phyloP scores from a whole-genome alignment of 345 rosid genomes.

The Pistacia vera region DNA sequence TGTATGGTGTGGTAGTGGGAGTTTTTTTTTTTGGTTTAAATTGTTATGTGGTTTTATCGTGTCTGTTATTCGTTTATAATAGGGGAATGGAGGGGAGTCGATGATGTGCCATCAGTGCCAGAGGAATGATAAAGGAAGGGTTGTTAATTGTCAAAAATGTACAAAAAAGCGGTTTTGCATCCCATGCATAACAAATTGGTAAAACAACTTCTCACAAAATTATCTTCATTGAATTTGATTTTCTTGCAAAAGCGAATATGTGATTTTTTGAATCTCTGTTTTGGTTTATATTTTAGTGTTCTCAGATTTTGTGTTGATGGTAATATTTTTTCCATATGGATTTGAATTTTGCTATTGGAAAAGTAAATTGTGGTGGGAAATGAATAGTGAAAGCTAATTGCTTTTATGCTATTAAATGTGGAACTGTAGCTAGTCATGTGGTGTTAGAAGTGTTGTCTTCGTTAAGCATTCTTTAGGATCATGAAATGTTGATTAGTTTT shows the following conservation, averaged over 20 bases:
- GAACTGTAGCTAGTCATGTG: background rate
- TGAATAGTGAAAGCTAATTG: background rate
- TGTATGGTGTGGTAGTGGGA: background rate
- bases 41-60: background rate
- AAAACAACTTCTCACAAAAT: background rate
- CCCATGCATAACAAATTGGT: slow-evolving; percentile 50
- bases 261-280: background rate
- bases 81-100: background rate
- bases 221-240: background rate
- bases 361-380: background rate
- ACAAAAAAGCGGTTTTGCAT: slow-evolving; percentile 51
- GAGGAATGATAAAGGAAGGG: slow-evolving; percentile 49
- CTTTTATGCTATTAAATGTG: background rate
- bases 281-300: background rate
- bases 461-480: background rate
- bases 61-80: background rate
- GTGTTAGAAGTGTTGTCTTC: background rate
- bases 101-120: slow-evolving; percentile 72
- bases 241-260: background rate
- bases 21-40: background rate
- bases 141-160: slow-evolving; percentile 51
- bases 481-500: no score
- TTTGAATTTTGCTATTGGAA: background rate
- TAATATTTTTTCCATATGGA: background rate
- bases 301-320: background rate